Evolutionary conservation across 306 rosid genomes (phyloP).

Genomic region (Malus sieversii): DNA sequence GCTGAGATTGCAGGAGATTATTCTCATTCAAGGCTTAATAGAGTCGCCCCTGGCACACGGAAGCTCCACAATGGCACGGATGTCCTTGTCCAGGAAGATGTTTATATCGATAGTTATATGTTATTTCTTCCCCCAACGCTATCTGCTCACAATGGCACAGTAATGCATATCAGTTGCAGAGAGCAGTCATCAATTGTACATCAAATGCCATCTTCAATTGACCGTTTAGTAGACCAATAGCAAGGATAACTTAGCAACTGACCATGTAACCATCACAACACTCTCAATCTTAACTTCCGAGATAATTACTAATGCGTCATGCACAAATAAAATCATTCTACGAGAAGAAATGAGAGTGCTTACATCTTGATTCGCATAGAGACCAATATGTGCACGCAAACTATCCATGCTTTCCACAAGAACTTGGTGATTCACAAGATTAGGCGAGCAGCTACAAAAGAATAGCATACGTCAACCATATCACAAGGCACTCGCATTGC

Average conservation of each 20-base stretch:
- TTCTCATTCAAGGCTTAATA: constrained; percentile 18
- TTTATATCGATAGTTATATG: constrained; percentile 51
- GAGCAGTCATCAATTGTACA: background rate
- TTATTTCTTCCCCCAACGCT: constrained; percentile 82
- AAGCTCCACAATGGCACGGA: constrained; percentile 62
- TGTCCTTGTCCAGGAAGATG: constrained; percentile 54
- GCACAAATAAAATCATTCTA: constrained; percentile 3
- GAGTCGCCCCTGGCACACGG: constrained; percentile 57
- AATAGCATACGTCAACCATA: constrained; percentile 27
- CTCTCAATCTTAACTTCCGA: background rate
- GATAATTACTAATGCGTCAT: background rate
- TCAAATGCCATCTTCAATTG: background rate
- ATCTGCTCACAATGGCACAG: constrained; percentile 55
- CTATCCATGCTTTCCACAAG: constrained; percentile 94
- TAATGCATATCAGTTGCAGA: background rate
- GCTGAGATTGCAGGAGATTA: constrained; percentile 5
- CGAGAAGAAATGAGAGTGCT: constrained; percentile 28
- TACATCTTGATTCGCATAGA: constrained; percentile 86
- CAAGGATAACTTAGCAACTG: background rate
- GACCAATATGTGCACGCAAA: constrained; percentile 71
- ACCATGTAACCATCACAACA: background rate
- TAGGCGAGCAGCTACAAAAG: constrained; percentile 68
- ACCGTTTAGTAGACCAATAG: background rate
- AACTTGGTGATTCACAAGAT: constrained; percentile 85
- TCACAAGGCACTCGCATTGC: background rate